phyloP scores from a whole-genome alignment of 768 basidiomycete genomes.

The Antrodiella citrinella region DNA sequence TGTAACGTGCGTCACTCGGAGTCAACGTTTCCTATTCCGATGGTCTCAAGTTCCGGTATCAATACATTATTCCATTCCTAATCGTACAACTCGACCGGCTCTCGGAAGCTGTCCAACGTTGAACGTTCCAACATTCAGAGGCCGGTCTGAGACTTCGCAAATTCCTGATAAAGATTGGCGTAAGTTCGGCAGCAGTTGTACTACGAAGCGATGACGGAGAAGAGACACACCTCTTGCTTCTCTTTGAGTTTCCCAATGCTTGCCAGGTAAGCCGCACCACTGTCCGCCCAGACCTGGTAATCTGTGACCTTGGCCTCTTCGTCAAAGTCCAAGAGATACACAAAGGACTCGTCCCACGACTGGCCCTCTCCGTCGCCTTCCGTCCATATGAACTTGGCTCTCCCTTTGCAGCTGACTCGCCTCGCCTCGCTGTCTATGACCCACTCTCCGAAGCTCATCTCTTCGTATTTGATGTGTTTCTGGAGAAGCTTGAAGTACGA shows the following conservation, averaged over 20 bases:
- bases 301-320: slow-evolving; percentile 43
- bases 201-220: not conserved
- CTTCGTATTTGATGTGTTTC: slow-evolving; percentile 38
- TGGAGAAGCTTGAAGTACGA: slow-evolving; percentile 43
- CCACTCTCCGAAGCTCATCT: slow-evolving; percentile 48
- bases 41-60: too few relatives aligned
- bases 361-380: slow-evolving; percentile 31
- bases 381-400: slow-evolving; percentile 48
- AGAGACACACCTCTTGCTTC: slow-evolving; percentile 7
- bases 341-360: slow-evolving; percentile 56
- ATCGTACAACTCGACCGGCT: too few relatives aligned
- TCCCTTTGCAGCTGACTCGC: slow-evolving; percentile 49
- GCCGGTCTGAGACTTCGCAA: not conserved
- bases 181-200: not conserved
- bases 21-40: too few relatives aligned
- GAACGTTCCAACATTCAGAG: too few relatives aligned
- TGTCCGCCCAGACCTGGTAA: slow-evolving; percentile 66
- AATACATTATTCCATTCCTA: too few relatives aligned
- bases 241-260: slow-evolving; percentile 38
- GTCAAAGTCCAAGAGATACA: slow-evolving; percentile 55
- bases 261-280: slow-evolving; percentile 56
- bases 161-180: not conserved
- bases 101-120: too few relatives aligned
- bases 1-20: too few relatives aligned
- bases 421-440: slow-evolving; percentile 40